A percentile compares a stretch with the other conserved stretches of the same genome.
Conservation (phyloP, 2,329 filamentous ascomycete genomes). For the Didymella arachidicola region DNA sequence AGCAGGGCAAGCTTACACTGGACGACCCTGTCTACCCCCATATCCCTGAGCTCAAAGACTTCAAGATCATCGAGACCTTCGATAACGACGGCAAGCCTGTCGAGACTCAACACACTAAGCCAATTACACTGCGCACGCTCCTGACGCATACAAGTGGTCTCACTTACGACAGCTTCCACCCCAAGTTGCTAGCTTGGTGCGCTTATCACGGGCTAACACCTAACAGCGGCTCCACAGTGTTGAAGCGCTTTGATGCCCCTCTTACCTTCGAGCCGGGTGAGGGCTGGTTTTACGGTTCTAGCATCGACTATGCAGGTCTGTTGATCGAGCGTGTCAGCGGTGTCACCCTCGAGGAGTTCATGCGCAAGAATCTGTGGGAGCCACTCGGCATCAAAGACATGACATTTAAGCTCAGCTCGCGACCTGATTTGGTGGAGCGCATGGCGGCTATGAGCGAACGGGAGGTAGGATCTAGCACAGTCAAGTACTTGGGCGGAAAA, state of each 20-base stretch:
- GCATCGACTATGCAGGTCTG: conserved; percentile 59
- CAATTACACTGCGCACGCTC: conserved; percentile 50
- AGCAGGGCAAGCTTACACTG: conserved; percentile 42
- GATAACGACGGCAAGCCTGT: conserved; percentile 36
- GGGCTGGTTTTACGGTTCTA: conserved; percentile 60
- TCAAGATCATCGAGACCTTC: conserved; percentile 38
- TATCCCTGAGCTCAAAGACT: conserved; percentile 44
- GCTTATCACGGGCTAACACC: conserved; percentile 38
- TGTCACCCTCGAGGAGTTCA: conserved; percentile 66
- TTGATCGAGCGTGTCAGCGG: conserved; percentile 55
- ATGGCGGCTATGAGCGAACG: conserved; percentile 43
- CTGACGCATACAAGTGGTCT: conserved; percentile 62
- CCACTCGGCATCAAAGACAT: conserved; percentile 59
- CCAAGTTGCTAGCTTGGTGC: conserved; percentile 53
- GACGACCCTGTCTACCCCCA: conserved; percentile 44
- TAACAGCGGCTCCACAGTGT: neutral
- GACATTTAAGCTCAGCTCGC: conserved; percentile 58
- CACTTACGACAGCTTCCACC: conserved; percentile 54
- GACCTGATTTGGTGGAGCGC: conserved; percentile 32
- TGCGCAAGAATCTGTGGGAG: conserved; percentile 60
- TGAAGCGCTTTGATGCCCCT: conserved; percentile 25
- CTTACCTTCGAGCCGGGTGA: conserved; percentile 55
- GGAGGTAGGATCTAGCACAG: conserved; percentile 25
- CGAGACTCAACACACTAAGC: conserved; percentile 30
- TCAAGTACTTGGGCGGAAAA: conserved; percentile 8